Conservation (phyloP, 441 rosid genomes). For the Syzygium malaccense region DNA sequence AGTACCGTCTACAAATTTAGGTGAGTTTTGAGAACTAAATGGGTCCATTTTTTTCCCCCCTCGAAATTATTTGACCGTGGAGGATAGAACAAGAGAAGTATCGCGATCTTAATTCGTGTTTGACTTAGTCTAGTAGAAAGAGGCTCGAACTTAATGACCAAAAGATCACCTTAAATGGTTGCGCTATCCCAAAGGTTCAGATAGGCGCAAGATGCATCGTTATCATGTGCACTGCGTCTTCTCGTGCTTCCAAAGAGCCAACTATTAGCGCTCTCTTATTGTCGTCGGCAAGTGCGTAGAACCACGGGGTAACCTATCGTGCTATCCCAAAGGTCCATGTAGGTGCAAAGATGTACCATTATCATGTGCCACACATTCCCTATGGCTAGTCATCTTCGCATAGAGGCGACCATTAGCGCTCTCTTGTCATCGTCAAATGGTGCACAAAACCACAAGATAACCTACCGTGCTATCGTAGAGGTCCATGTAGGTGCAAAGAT, state of each 20-base stretch:
- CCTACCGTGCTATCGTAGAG: background rate
- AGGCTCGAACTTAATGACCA: accelerated
- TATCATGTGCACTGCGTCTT: background rate
- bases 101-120: background rate
- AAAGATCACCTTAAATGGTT: background rate
- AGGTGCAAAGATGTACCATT: background rate
- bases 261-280: no score
- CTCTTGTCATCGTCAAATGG: no score
- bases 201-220: accelerated
- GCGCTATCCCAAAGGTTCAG: accelerated
- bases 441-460: background rate
- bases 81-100: no score
- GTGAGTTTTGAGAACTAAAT: no score
- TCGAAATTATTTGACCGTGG: no score
- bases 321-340: background rate
- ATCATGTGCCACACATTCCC: no score
- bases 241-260: background rate
- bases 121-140: background rate
- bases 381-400: background rate
- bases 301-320: background rate
- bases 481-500: background rate
- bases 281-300: background rate
- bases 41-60: no score
- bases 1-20: no score
- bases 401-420: background rate